These are phyloP conservation scores for Nymphaea colorata DNA, from an alignment of 164 flowering plant genomes.

Conservation along the genomic window DNA sequence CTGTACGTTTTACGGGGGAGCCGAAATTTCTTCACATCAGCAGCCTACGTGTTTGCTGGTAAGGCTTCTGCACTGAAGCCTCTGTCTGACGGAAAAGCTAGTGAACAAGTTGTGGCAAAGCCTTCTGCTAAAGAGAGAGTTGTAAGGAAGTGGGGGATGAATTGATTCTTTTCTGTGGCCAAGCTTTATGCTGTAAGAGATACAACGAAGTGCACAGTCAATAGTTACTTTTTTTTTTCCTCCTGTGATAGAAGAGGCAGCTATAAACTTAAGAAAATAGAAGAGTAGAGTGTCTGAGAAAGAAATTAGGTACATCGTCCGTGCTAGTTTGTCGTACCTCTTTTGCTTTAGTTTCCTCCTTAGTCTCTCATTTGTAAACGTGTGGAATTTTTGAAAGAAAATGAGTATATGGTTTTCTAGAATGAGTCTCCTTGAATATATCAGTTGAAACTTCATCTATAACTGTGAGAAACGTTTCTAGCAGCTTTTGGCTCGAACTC, in stretches of 20 bases:
- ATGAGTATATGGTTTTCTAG: no score
- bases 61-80: conserved; percentile 16
- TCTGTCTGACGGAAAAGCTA: conserved; percentile 8
- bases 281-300: not conserved
- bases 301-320: not conserved
- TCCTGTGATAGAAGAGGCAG: not conserved
- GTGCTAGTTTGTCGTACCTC: not conserved
- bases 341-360: not conserved
- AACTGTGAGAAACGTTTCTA: no score
- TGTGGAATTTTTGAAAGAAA: not conserved
- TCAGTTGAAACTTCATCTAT: no score
- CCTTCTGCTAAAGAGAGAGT: conserved; percentile 71
- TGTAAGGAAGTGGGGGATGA: conserved; percentile 69
- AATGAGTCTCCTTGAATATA: no score
- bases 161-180: conserved; percentile 17
- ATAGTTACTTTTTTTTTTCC: no score
- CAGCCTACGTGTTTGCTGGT: conserved; percentile 25
- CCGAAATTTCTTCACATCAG: conserved; percentile 32
- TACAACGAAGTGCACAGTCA: no score
- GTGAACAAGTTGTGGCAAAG: conserved; percentile 12
- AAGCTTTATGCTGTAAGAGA: no score
- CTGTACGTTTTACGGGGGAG: conserved; percentile 51
- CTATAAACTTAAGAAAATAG: not conserved
- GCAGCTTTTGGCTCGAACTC: no score
- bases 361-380: not conserved